These are phyloP conservation scores for Laburnicola sp. DNA, from an alignment of 2,329 filamentous ascomycete genomes.

Conservation along the genomic window DNA sequence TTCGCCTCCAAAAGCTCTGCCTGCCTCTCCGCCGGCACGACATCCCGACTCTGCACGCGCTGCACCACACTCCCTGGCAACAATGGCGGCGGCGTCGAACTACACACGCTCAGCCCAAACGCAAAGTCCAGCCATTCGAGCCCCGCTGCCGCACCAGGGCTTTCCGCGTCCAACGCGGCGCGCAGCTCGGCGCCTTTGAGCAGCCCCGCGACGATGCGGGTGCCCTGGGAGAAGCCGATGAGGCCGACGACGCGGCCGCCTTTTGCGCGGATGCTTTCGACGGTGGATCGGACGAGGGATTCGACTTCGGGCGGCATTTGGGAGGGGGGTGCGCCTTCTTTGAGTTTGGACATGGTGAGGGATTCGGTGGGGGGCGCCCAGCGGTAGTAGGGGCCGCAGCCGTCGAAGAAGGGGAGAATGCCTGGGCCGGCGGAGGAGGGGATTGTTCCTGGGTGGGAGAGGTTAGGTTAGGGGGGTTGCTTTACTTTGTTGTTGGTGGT, in stretches of 20 bases:
- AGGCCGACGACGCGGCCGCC: constrained; percentile 35
- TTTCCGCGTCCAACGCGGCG: constrained; percentile 10
- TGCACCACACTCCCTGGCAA: constrained; percentile 19
- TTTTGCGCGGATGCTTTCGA: constrained; percentile 12
- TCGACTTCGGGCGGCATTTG: constrained; percentile 28
- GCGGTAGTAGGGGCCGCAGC: constrained; percentile 41
- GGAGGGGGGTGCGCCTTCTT: constrained; percentile 12
- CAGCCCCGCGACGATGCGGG: constrained; percentile 38
- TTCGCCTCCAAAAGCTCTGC: constrained; percentile 17
- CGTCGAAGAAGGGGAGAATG: constrained; percentile 45
- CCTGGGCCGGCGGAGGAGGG: constrained; percentile 39
- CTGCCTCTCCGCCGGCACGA: constrained; percentile 13
- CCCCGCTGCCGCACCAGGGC: constrained; percentile 19
- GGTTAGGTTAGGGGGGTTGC: no score
- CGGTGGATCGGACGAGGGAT: constrained; percentile 20
- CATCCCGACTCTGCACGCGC: constrained; percentile 6
- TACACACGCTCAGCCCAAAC: constrained; percentile 31
- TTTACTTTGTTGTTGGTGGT: neutral
- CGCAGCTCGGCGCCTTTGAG: constrained; percentile 30
- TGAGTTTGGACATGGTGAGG: constrained; percentile 23
- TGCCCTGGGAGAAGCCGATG: constrained; percentile 41
- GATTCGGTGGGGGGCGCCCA: constrained; percentile 32
- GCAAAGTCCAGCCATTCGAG: constrained; percentile 25
- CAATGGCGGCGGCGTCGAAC: constrained; percentile 34
- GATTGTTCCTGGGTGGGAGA: constrained; percentile 39